Percentiles rank a stretch among this genome's conserved stretches.
Conservation (phyloP, 768 basidiomycete species). For the Filobasidium wieringae region DNA sequence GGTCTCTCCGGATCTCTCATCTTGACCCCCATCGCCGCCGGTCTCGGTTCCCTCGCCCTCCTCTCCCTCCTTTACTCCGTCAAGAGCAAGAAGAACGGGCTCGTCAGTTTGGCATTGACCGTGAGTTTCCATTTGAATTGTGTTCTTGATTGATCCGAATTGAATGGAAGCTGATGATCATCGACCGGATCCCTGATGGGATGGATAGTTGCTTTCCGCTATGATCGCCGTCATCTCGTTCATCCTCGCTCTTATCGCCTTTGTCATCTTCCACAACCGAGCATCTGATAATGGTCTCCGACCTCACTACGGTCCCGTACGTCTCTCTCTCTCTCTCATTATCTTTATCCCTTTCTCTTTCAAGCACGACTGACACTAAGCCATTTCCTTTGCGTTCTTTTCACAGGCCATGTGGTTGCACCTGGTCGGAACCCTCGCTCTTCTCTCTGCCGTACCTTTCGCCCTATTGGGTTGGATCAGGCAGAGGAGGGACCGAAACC, state of each 20-base stretch:
- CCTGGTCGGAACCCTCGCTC: slow-evolving; percentile 23
- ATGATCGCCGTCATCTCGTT: slow-evolving; percentile 13
- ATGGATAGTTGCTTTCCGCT: not conserved
- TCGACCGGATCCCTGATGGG: too few species aligned
- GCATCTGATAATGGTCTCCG: slow-evolving; percentile 14
- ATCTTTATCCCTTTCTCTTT: not conserved
- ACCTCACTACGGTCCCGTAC: slow-evolving; percentile 22
- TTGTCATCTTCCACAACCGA: slow-evolving; percentile 25
- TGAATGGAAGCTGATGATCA: too few species aligned
- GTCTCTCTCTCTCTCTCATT: not conserved
- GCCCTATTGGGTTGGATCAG: slow-evolving; percentile 26
- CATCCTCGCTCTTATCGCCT: slow-evolving; percentile 27
- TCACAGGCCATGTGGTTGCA: slow-evolving; percentile 23
- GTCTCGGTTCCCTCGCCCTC: slow-evolving; percentile 25
- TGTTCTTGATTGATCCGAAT: not conserved
- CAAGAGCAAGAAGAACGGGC: slow-evolving; percentile 15
- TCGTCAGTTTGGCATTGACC: slow-evolving; percentile 19
- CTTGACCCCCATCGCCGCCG: slow-evolving; percentile 30
- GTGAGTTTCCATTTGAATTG: slow-evolving; percentile 16
- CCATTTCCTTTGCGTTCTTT: not conserved
- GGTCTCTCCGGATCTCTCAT: slow-evolving; percentile 26
- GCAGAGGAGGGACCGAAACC: slow-evolving; percentile 10
- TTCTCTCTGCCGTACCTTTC: slow-evolving; percentile 21
- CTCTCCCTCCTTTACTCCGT: slow-evolving; percentile 18
- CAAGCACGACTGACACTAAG: not conserved